Conservation (phyloP, 352 stramenopile species). For the Globisporangium takayamanum region DNA sequence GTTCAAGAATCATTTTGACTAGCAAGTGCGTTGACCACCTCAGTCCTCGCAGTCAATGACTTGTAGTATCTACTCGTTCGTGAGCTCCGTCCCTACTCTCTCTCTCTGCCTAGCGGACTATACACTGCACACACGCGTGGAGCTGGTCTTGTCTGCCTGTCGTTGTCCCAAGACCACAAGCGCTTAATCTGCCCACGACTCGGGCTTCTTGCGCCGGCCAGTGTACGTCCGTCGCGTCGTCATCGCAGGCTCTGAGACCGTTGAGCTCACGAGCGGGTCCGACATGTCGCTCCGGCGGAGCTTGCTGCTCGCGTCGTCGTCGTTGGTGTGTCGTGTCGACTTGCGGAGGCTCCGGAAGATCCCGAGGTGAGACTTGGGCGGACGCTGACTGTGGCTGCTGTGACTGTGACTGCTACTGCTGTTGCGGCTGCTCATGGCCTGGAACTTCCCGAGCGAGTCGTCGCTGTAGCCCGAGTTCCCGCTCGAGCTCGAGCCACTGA, state of each 20-base stretch:
- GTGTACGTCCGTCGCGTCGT: conserved; percentile 55
- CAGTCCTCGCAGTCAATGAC: no score
- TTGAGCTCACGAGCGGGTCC: conserved; percentile 27
- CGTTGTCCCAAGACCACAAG: no score
- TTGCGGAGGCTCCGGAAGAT: conserved; percentile 38
- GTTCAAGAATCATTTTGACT: no score
- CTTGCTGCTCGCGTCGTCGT: conserved; percentile 16
- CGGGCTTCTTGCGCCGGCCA: conserved; percentile 66
- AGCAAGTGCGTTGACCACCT: no score
- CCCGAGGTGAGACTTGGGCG: conserved; percentile 26
- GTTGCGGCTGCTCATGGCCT: background rate
- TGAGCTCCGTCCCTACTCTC: background rate
- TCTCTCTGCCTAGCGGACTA: background rate
- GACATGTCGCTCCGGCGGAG: conserved; percentile 23
- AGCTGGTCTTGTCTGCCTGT: no score
- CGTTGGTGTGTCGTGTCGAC: conserved; percentile 13
- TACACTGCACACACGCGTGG: no score
- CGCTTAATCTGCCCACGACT: conserved; percentile 60
- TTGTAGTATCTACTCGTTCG: no score
- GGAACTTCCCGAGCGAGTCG: conserved; percentile 14
- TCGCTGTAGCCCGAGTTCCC: conserved; percentile 30
- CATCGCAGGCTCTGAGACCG: conserved; percentile 23
- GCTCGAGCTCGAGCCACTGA: conserved; percentile 54
- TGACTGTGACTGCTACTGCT: no score
- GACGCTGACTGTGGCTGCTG: background rate